Conservation (phyloP, 2,329 filamentous ascomycete species). For the Cylindrodendrum hubeiense region DNA sequence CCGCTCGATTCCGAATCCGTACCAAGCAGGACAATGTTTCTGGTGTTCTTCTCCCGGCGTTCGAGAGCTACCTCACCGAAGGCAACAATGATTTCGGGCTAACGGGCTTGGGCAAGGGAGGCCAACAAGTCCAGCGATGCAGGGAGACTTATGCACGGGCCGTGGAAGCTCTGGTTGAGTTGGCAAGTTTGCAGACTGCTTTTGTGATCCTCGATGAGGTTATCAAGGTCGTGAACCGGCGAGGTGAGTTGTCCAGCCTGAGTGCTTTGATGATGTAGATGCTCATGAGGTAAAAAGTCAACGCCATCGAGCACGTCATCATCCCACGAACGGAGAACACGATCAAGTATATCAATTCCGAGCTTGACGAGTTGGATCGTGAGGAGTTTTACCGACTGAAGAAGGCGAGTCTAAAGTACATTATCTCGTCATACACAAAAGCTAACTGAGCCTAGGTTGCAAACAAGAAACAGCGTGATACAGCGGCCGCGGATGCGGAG, state of each 20-base stretch:
- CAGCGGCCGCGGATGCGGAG: slow-evolving; percentile 78
- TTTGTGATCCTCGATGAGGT: slow-evolving; percentile 99
- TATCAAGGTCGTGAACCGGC: slow-evolving; percentile 98
- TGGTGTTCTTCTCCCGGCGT: slow-evolving; percentile 92
- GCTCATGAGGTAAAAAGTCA: slow-evolving; percentile 68
- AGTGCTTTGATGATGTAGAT: not conserved
- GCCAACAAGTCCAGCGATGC: slow-evolving; percentile 95
- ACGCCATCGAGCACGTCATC: slow-evolving; percentile 96
- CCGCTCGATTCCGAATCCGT: slow-evolving; percentile 90
- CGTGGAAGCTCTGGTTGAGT: slow-evolving; percentile 94
- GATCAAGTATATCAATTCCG: slow-evolving; percentile 99
- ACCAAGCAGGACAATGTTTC: slow-evolving; percentile 99
- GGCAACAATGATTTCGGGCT: slow-evolving; percentile 95
- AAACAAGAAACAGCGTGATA: slow-evolving; percentile 85
- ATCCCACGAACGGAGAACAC: slow-evolving; percentile 98
- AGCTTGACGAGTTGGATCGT: slow-evolving; percentile 95
- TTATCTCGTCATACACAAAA: no score
- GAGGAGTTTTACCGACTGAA: slow-evolving; percentile 99
- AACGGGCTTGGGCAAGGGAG: slow-evolving; percentile 95
- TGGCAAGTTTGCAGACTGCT: slow-evolving; percentile 95
- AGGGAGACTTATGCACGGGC: slow-evolving; percentile 96
- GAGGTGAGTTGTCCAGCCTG: slow-evolving; percentile 69
- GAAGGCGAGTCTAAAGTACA: slow-evolving; percentile 64
- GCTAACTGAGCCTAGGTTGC: slow-evolving; percentile 66
- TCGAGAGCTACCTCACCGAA: slow-evolving; percentile 91